Conservation (phyloP, 2,329 filamentous ascomycete species). For the Plectosphaerella cucumerina region DNA sequence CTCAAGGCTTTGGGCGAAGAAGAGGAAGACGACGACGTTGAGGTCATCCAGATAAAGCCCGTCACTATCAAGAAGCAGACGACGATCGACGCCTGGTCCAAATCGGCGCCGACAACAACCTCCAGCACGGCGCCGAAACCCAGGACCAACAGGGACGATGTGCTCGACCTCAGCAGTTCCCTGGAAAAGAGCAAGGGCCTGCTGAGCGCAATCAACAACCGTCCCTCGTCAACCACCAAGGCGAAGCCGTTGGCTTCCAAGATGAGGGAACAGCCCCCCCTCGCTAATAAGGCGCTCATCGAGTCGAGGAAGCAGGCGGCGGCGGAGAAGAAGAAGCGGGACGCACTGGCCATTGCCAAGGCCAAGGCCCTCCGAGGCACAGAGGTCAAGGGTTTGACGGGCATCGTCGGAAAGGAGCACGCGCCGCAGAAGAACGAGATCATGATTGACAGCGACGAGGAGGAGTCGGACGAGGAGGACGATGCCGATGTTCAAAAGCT, state of each 20-base stretch:
- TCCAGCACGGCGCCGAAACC: slow-evolving; percentile 14
- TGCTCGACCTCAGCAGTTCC: slow-evolving; percentile 41
- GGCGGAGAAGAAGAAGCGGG: slow-evolving; percentile 68
- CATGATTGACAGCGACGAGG: slow-evolving; percentile 78
- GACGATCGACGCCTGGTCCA: slow-evolving; percentile 59
- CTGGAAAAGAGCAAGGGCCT: slow-evolving; percentile 36
- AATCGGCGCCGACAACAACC: slow-evolving; percentile 31
- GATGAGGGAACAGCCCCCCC: slow-evolving; percentile 4
- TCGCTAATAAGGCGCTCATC: slow-evolving; percentile 11
- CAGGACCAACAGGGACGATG: slow-evolving; percentile 40
- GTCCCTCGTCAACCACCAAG: slow-evolving; percentile 8
- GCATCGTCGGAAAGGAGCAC: slow-evolving; percentile 75
- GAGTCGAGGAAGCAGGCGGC: slow-evolving; percentile 23
- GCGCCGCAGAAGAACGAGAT: slow-evolving; percentile 72
- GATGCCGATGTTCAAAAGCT: slow-evolving; percentile 39
- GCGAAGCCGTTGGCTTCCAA: slow-evolving; percentile 6
- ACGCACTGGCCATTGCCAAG: slow-evolving; percentile 66
- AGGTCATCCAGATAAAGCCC: slow-evolving; percentile 34
- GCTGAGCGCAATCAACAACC: slow-evolving; percentile 40
- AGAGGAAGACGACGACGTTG: slow-evolving; percentile 45
- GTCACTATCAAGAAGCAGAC: slow-evolving; percentile 51
- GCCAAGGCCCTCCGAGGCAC: slow-evolving; percentile 58
- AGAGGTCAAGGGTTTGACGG: slow-evolving; percentile 60
- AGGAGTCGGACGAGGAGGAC: slow-evolving; percentile 54
- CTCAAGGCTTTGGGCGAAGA: slow-evolving; percentile 58